Evolutionary conservation across 768 basidiomycete species (phyloP).

Genomic region (Panaeolus cyanescens): DNA sequence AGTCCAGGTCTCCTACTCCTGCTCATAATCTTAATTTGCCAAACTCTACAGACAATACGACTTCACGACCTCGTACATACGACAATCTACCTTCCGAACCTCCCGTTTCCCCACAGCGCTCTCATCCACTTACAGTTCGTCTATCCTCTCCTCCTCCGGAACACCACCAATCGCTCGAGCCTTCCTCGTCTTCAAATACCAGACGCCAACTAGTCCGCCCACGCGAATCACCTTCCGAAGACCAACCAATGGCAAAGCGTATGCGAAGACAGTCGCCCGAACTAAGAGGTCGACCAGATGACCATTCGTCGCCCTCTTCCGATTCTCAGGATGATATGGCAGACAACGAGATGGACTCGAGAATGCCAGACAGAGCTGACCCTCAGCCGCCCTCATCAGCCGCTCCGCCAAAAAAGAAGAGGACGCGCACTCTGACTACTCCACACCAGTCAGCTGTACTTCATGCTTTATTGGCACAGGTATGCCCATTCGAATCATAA

Average conservation of each 20-base stretch:
- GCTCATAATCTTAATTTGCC: constrained; percentile 46
- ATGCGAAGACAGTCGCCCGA: constrained; percentile 37
- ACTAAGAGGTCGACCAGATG: constrained; percentile 19
- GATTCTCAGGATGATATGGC: constrained; percentile 60
- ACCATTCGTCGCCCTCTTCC: constrained; percentile 42
- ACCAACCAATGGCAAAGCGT: constrained; percentile 44
- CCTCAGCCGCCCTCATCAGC: constrained; percentile 29
- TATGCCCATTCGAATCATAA: constrained; percentile 32
- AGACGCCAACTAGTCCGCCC: constrained; percentile 23
- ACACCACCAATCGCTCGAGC: constrained; percentile 18
- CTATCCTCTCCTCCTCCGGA: constrained; percentile 26
- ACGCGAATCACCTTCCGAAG: constrained; percentile 32
- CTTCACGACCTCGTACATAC: constrained; percentile 45
- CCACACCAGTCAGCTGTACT: constrained; percentile 89
- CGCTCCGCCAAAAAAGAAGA: constrained; percentile 70
- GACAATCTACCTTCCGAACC: constrained; percentile 32
- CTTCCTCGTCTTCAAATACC: constrained; percentile 14
- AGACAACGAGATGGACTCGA: constrained; percentile 58
- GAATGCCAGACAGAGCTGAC: constrained; percentile 42
- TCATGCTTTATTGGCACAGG: constrained; percentile 85
- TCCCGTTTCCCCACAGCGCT: constrained; percentile 14
- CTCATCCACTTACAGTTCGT: constrained; percentile 26
- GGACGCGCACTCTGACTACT: constrained; percentile 83
- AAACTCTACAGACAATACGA: constrained; percentile 33
- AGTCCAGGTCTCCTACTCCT: constrained; percentile 47